Base-by-base conservation (phyloP, 1,284 basidiomycete species). In the Inonotus hispidus region DNA sequence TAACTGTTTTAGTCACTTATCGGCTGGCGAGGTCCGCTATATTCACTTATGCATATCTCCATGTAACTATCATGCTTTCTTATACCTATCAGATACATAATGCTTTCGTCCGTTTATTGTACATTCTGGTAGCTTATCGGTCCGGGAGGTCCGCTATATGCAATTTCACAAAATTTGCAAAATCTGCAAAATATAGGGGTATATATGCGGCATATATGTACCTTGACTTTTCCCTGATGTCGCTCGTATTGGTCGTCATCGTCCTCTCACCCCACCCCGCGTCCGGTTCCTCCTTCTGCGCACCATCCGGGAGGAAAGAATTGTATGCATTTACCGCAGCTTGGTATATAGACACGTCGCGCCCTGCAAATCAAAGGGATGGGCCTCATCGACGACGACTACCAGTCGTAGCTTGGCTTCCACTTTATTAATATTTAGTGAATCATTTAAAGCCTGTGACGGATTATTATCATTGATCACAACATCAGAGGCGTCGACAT, bases 311-410 rank as follows among this genome's bases (percentile, higher is more conserved):
- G 0, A 87, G 66, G 1, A 73, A 68, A 4, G 71, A 69, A 39
- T 90, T 85, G 68, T 92, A 92, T 5, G 80, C 77, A 25, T 75
- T 69, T 58, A 85, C 69, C 6, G 84, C 74, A 3, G 71, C 69
- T 63, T 83, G 79, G 70, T 87, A 89, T 45, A 89, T 72, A 3
- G 75, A 70, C 14, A 83, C 75, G 74, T 93, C 83, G 66, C 83
- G 78, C 62, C 81, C 63, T 92, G 90, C 53, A 92, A 78, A 68
- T 92, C 90, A 69, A 91, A 92, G 1, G 90, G 88, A 69, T 91
- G 88, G 0, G 79, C 78, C 57, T 88, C 87, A 70, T 91, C 87
- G 13, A 91, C 79, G 16, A 77, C 74, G 4, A 81, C 75, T 32
- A 75, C 57, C 39, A 60, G 59, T 2, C 65, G 64, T 47, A 53